A percentile compares a stretch with the other conserved stretches of the same genome.
phyloP scores from a whole-genome alignment of 176 grass and related monocot genomes.

The Areca catechu region DNA sequence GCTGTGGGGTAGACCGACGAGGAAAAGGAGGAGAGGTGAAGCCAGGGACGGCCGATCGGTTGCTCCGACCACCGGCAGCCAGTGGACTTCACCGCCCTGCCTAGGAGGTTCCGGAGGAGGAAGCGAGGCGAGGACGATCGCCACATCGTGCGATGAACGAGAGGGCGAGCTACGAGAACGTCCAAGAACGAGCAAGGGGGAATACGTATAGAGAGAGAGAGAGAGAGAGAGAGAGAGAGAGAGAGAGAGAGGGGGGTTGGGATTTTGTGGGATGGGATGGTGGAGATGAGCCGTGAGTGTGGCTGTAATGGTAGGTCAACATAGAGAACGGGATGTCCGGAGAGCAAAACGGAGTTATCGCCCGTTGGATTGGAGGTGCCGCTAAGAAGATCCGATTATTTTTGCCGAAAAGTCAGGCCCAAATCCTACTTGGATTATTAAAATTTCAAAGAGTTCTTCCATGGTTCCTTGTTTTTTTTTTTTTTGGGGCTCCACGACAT shows the following conservation, averaged over 20 bases:
- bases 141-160: not conserved
- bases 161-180: not conserved
- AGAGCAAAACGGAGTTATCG: too few relatives aligned
- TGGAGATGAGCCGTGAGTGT: too few relatives aligned
- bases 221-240: not conserved
- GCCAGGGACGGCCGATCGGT: not conserved
- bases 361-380: too few relatives aligned
- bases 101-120: slow-evolving; percentile 17
- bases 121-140: slow-evolving; percentile 4
- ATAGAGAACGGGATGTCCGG: too few relatives aligned
- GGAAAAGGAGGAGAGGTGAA: slow-evolving; percentile 7
- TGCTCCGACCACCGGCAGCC: slow-evolving; percentile 2
- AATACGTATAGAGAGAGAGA: not conserved
- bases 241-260: slow-evolving; percentile 15
- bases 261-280: not conserved
- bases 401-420: too few relatives aligned
- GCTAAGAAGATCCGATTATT: too few relatives aligned
- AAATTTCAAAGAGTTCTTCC: too few relatives aligned
- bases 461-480: too few relatives aligned
- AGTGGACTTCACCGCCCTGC: slow-evolving; percentile 20
- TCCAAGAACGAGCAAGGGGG: slow-evolving; percentile 3
- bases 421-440: too few relatives aligned
- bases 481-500: too few relatives aligned
- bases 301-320: too few relatives aligned
- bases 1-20: not conserved